Percentiles rank a stretch among this genome's conserved stretches.
phyloP scores from a whole-genome alignment of 495 filamentous ascomycete species.

The Tuber microsphaerosporum region DNA sequence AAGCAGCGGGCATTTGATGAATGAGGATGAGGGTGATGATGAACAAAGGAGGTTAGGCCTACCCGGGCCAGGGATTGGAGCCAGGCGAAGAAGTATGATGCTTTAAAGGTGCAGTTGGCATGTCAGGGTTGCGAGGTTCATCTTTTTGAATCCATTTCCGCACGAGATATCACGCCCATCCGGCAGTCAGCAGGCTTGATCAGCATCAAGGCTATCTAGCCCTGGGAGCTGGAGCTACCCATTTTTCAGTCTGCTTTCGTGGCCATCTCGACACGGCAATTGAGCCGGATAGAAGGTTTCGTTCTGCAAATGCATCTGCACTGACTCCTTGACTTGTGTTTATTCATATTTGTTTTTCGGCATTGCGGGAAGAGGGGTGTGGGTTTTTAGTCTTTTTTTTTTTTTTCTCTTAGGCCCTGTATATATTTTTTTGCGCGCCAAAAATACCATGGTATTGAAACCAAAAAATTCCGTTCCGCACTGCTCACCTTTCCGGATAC shows the following conservation, averaged over 20 bases:
- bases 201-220: neutral
- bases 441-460: no score
- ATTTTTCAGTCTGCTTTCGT: neutral
- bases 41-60: constrained; percentile 20
- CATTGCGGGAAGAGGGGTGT: constrained; percentile 14
- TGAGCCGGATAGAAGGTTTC: neutral
- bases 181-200: neutral
- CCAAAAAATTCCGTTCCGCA: no score
- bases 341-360: constrained; percentile 11
- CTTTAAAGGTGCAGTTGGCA: constrained; percentile 9
- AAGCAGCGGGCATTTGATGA: constrained; percentile 14
- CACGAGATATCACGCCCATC: neutral
- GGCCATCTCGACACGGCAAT: neutral
- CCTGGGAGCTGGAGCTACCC: neutral
- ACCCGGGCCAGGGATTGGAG: constrained; percentile 14
- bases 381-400: constrained; percentile 8
- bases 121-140: neutral
- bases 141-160: neutral
- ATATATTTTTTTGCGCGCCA: no score
- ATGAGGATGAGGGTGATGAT: constrained; percentile 9
- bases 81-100: constrained; percentile 36
- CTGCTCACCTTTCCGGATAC: no score
- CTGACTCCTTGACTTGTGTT: constrained; percentile 13
- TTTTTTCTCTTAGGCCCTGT: no score
- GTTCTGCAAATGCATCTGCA: constrained; percentile 20